Evolutionary conservation across 202 grass and related monocot species (phyloP).

Genomic region (Saccharum hybrid): DNA sequence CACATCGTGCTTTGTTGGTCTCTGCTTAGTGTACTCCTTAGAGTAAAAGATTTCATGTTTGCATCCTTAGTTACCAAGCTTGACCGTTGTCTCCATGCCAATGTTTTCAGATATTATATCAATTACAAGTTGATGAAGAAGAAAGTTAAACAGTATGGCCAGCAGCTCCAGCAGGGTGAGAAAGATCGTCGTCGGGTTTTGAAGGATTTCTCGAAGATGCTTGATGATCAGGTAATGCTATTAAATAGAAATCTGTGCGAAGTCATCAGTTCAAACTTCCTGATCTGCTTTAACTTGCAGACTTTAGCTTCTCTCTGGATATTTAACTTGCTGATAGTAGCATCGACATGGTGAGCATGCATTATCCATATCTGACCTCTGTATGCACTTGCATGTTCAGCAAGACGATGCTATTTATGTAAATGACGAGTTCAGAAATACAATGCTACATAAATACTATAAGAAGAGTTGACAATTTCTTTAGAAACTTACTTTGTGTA

Average conservation of each 20-base stretch:
- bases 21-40: not conserved
- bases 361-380: conserved; percentile 34
- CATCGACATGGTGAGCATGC: conserved; percentile 35
- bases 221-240: conserved; percentile 92
- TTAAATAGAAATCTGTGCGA: conserved; percentile 13
- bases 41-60: not conserved
- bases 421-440: conserved; percentile 10
- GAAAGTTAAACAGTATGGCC: conserved; percentile 87
- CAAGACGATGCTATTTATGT: not conserved
- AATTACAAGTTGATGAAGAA: conserved; percentile 99
- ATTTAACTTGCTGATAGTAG: conserved; percentile 39
- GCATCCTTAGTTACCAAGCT: not conserved
- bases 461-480: conserved; percentile 12
- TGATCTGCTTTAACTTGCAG: conserved; percentile 45
- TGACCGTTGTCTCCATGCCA: not conserved
- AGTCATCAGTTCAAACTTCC: conserved; percentile 13
- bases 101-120: conserved; percentile 85
- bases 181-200: conserved; percentile 77
- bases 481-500: not conserved
- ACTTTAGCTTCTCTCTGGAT: conserved; percentile 38
- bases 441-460: not conserved
- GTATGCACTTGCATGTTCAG: not conserved
- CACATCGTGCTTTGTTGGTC: not conserved
- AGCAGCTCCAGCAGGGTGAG: conserved; percentile 71
- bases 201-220: conserved; percentile 94